A percentile compares a stretch with the other conserved stretches of the same genome.
phyloP scores from a whole-genome alignment of 805 yeast genomes.

The Teunomyces kruisii region DNA sequence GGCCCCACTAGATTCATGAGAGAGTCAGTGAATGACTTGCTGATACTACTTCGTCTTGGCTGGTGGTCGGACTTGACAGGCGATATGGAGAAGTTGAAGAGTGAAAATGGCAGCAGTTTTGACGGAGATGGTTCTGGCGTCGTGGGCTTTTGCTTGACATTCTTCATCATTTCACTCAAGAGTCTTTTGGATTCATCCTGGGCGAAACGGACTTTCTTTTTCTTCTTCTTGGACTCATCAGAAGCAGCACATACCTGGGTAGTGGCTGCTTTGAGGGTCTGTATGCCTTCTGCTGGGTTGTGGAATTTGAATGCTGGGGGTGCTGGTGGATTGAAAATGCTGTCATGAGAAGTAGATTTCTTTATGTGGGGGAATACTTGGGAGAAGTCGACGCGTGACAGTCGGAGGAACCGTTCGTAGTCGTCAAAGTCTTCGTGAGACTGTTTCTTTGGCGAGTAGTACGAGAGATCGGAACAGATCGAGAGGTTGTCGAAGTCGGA shows the following conservation, averaged over 20 bases:
- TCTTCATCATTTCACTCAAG: conserved; percentile 18
- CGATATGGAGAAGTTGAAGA: conserved; percentile 17
- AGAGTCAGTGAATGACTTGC: conserved; percentile 32
- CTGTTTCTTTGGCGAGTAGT: conserved; percentile 17
- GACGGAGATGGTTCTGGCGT: conserved; percentile 5
- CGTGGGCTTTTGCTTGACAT: conserved; percentile 6
- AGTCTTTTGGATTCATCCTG: conserved; percentile 13
- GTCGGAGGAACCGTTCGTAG: conserved; percentile 32
- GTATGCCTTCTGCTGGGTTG: conserved; percentile 34
- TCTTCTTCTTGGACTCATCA: neutral
- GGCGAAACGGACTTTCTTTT: neutral
- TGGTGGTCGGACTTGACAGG: conserved; percentile 14
- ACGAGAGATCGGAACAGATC: conserved; percentile 22
- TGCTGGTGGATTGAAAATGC: conserved; percentile 13
- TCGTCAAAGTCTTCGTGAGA: conserved; percentile 21
- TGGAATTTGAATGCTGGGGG: conserved; percentile 31
- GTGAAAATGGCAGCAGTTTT: conserved; percentile 14
- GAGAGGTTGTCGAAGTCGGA: conserved; percentile 19
- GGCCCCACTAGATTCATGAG: conserved; percentile 22
- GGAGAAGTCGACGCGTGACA: conserved; percentile 31
- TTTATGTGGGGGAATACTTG: conserved; percentile 28
- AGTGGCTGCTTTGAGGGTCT: conserved; percentile 9
- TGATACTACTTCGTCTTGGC: conserved; percentile 6
- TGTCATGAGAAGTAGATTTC: conserved; percentile 27
- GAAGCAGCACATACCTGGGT: neutral